Percentiles rank a stretch among this genome's conserved stretches.
Conservation (phyloP, 768 basidiomycete genomes). For the Rubroboletus satanas region DNA sequence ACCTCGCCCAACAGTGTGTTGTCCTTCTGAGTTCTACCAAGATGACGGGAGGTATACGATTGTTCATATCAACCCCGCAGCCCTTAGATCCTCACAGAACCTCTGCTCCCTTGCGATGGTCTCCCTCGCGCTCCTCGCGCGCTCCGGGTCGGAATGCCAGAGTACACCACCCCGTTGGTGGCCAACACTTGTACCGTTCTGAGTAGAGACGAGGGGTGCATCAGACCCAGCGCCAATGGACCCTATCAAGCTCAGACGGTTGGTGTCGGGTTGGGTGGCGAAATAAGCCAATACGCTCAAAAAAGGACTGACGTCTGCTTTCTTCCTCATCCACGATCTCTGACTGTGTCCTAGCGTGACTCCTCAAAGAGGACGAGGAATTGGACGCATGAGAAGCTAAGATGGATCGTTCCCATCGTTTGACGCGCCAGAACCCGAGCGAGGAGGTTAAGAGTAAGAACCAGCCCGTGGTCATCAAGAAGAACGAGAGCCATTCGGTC, state of each 20-base stretch:
- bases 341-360: constrained; percentile 27
- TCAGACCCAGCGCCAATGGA: constrained; percentile 6
- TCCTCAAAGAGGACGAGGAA: constrained; percentile 35
- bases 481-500: constrained; percentile 92
- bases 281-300: constrained; percentile 27
- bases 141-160: constrained; percentile 42
- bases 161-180: constrained; percentile 29
- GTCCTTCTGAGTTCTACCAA: constrained; percentile 1
- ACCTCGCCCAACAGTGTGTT: background rate
- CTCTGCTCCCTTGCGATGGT: constrained; percentile 53
- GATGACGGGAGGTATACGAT: constrained; percentile 3
- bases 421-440: constrained; percentile 86
- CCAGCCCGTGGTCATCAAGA: constrained; percentile 91
- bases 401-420: constrained; percentile 82
- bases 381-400: constrained; percentile 42
- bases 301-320: constrained; percentile 25
- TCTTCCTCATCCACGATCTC: constrained; percentile 28
- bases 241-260: constrained; percentile 7
- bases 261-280: constrained; percentile 11
- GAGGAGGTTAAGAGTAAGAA: constrained; percentile 87
- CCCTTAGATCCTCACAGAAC: constrained; percentile 56
- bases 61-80: constrained; percentile 58
- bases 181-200: constrained; percentile 28
- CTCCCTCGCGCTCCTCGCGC: constrained; percentile 40
- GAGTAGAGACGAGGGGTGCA: constrained; percentile 9